These are phyloP conservation scores for Pleurotus giganteus DNA, from an alignment of 768 basidiomycete genomes.

Conservation along the genomic window DNA sequence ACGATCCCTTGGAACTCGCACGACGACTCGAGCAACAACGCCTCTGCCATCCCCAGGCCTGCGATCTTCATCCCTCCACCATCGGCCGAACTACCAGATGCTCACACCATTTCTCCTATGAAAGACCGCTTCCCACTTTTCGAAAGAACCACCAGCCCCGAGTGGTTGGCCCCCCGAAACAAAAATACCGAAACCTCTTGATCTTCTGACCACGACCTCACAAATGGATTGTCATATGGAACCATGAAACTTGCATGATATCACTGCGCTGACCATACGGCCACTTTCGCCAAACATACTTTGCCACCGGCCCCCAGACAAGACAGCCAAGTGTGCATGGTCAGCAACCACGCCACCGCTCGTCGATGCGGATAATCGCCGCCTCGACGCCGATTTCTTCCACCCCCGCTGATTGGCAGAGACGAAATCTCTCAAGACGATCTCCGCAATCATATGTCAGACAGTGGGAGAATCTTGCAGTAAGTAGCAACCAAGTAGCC, in stretches of 20 bases:
- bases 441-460: not conserved
- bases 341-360: not conserved
- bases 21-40: too few relatives aligned
- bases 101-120: not conserved
- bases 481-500: not conserved
- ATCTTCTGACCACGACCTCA: not conserved
- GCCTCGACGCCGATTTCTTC: not conserved
- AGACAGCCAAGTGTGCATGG: too few relatives aligned
- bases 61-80: too few relatives aligned
- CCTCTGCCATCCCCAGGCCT: too few relatives aligned
- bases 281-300: not conserved
- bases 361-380: not conserved
- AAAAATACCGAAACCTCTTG: constrained; percentile 2
- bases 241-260: not conserved
- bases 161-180: not conserved
- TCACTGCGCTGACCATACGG: not conserved
- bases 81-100: too few relatives aligned
- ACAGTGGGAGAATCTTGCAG: not conserved
- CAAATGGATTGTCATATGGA: not conserved
- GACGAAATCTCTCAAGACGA: not conserved
- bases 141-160: not conserved
- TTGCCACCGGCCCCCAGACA: too few relatives aligned
- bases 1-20: too few relatives aligned
- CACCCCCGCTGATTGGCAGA: not conserved
- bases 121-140: not conserved